Evolutionary conservation across 768 basidiomycete species (phyloP).

Genomic region (Mycena albidolilacea): DNA sequence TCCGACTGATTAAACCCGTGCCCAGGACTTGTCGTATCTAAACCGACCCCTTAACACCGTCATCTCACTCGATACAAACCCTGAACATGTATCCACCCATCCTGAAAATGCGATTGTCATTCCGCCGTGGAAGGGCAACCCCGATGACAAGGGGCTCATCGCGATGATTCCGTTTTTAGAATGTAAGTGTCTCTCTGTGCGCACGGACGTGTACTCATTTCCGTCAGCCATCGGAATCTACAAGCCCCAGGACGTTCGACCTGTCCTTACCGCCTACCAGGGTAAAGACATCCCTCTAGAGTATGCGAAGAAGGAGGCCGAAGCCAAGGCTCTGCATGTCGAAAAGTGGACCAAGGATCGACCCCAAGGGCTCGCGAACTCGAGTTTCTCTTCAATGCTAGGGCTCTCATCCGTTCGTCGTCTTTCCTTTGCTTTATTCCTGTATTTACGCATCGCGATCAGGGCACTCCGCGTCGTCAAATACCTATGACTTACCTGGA

Average conservation of each 20-base stretch:
- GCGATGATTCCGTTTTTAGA: constrained; percentile 98
- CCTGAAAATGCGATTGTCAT: constrained; percentile 92
- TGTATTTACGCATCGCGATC: constrained; percentile 3
- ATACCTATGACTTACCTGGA: constrained; percentile 69
- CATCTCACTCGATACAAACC: constrained; percentile 86
- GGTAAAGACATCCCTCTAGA: constrained; percentile 92
- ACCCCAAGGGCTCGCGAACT: constrained; percentile 48
- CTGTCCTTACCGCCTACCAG: constrained; percentile 85
- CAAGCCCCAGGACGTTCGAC: constrained; percentile 88
- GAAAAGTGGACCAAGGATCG: constrained; percentile 82
- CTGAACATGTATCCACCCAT: constrained; percentile 83
- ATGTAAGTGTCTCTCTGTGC: constrained; percentile 62
- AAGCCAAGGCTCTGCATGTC: constrained; percentile 81
- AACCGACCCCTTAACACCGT: constrained; percentile 96
- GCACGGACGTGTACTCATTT: background rate
- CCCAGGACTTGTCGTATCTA: constrained; percentile 90
- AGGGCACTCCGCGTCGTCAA: constrained; percentile 41
- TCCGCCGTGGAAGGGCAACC: constrained; percentile 88
- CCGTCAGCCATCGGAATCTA: constrained; percentile 91
- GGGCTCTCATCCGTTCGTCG: constrained; percentile 52
- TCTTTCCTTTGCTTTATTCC: background rate
- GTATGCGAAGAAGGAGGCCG: constrained; percentile 90
- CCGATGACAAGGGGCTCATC: constrained; percentile 79
- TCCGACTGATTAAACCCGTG: background rate
- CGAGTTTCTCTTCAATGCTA: constrained; percentile 55